These are phyloP conservation scores for Candida smagusa DNA, from an alignment of 1,139 yeast genomes.

Conservation along the genomic window DNA sequence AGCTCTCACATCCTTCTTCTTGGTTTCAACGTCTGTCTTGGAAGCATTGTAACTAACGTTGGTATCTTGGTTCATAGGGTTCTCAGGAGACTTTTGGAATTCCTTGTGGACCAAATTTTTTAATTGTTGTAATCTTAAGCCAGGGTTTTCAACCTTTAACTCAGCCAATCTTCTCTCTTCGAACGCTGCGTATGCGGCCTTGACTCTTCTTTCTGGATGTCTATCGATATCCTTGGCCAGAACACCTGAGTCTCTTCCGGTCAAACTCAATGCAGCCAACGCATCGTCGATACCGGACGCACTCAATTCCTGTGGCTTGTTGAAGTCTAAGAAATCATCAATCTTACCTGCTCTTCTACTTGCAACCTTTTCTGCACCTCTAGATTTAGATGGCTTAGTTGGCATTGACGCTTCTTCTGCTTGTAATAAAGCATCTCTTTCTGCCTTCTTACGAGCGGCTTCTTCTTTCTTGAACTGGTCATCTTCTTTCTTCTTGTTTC, in stretches of 20 bases:
- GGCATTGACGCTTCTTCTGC: constrained; percentile 69
- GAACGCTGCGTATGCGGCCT: constrained; percentile 72
- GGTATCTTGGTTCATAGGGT: constrained; percentile 81
- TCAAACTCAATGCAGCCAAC: constrained; percentile 69
- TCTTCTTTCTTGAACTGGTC: constrained; percentile 58
- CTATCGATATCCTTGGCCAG: constrained; percentile 67
- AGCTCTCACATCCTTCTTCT: constrained; percentile 51
- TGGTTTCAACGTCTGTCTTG: constrained; percentile 47
- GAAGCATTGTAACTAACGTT: constrained; percentile 62
- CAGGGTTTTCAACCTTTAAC: constrained; percentile 72
- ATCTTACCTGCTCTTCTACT: constrained; percentile 61
- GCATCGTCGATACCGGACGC: constrained; percentile 81
- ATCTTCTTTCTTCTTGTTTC: constrained; percentile 67
- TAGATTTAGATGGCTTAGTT: constrained; percentile 52
- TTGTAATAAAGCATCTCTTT: constrained; percentile 53
- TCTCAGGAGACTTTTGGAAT: constrained; percentile 75
- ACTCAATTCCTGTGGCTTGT: constrained; percentile 50
- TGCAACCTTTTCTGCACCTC: constrained; percentile 73
- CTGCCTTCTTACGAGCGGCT: constrained; percentile 63
- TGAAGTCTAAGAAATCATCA: constrained; percentile 58
- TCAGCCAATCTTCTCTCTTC: constrained; percentile 75
- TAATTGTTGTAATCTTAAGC: constrained; percentile 74
- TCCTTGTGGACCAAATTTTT: constrained; percentile 75
- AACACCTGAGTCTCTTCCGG: constrained; percentile 54
- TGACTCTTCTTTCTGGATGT: constrained; percentile 87